Base-by-base conservation (phyloP, 169 alveolate species). In the Theileria luwenshuni region DNA sequence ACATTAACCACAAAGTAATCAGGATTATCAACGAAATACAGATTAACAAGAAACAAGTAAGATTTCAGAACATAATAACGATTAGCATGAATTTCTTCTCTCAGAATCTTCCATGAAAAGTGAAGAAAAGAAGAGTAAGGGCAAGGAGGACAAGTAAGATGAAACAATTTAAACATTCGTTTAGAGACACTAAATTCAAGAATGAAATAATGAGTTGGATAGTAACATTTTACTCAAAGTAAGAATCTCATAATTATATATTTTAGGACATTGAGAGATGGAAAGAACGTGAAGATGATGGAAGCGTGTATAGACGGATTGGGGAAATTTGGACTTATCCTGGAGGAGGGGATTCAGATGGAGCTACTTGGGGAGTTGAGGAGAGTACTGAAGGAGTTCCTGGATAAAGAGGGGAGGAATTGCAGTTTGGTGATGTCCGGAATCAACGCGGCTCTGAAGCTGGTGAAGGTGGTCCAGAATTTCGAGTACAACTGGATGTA, bases 351-450 rank as follows among this genome's bases (percentile, higher is more conserved):
- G 6, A 28, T 79, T 32, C 81, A 72, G 51, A 32, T 30, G 61
- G 86, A 79, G 76, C 47, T 79, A 2, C 61, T 79, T 70, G 67
- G 25, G 48, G 67, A 71, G 61, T 61, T 71, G 69, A 79, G 64
- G 70, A 23, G 42, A n/a, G 30, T 61, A 33, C 38, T 79, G 3
- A 54, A 54, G 42, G 25, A 8, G 17, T 54, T 13, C 35, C 19
- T 54, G 19, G 63, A 54, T 13, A 48, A 13, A 21, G 48, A 52
- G 32, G 71, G 65, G 48, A 59, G 43, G 21, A 54, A 74, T 23
- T 35, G 45, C 30, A 21, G 72, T n/a, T 10, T 67, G 27, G 27
- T 67, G 71, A 67, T 47, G 2, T 8, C 70, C 17, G 70, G 70
- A 41, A 17, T 61, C n/a, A 41, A 38, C 56, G 64, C 71, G 48